Conservation (phyloP, 768 basidiomycete species). For the Neoboletus subvelutipes region DNA sequence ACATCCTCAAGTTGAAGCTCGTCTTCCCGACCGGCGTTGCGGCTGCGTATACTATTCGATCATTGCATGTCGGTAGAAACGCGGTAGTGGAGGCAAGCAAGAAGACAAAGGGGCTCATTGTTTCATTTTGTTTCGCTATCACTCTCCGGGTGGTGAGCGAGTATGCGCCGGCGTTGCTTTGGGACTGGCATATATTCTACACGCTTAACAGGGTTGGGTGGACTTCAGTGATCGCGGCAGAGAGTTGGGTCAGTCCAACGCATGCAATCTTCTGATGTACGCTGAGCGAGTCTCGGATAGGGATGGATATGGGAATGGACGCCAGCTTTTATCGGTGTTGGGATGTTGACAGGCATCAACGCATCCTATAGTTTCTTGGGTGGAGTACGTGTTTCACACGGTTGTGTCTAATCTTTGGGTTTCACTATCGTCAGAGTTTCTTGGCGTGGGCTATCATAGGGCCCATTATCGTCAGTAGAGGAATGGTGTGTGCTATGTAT, state of each 20-base stretch:
- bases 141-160: neutral
- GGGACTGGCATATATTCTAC: constrained; percentile 3
- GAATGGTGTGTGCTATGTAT: too few species aligned
- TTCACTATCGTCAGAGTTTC: constrained; percentile 37
- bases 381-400: constrained; percentile 32
- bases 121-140: neutral
- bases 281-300: neutral
- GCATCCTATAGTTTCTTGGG: constrained; percentile 55
- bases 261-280: neutral
- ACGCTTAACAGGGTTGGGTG: neutral
- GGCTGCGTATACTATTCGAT: neutral
- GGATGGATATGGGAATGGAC: constrained; percentile 35
- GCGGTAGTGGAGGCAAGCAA: neutral
- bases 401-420: neutral
- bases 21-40: neutral
- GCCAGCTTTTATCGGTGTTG: constrained; percentile 59
- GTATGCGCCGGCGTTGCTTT: neutral
- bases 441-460: constrained; percentile 57
- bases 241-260: neutral
- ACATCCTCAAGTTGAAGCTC: neutral
- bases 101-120: neutral
- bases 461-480: constrained; percentile 44
- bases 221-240: neutral
- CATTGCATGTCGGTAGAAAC: neutral
- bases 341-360: constrained; percentile 57